phyloP scores from a whole-genome alignment of 768 basidiomycete genomes.

The Kwoniella newhampshirensis region DNA sequence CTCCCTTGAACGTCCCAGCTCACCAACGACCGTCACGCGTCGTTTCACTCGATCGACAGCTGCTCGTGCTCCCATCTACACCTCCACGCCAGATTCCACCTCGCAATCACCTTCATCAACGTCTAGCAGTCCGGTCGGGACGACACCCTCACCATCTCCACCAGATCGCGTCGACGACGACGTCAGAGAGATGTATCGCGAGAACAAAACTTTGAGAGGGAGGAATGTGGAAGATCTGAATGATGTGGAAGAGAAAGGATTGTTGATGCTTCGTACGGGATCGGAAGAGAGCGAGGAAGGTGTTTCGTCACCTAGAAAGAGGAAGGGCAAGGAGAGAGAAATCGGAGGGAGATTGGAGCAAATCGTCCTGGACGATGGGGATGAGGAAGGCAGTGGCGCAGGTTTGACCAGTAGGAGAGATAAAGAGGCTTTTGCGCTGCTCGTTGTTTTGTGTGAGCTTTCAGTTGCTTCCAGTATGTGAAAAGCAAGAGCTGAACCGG shows the following conservation, averaged over 20 bases:
- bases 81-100: not conserved
- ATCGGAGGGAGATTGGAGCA: conserved; percentile 21
- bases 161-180: not conserved
- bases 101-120: conserved; percentile 5
- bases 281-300: conserved; percentile 13
- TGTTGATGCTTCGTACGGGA: conserved; percentile 22
- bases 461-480: conserved; percentile 3
- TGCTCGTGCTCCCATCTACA: too few relatives aligned
- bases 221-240: conserved; percentile 42
- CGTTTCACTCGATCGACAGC: conserved; percentile 13
- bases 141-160: not conserved
- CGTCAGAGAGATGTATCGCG: conserved; percentile 19
- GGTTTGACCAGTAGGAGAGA: conserved; percentile 67
- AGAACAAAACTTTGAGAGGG: conserved; percentile 31
- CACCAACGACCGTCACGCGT: conserved; percentile 1
- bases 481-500: conserved; percentile 18
- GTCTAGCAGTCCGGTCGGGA: not conserved
- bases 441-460: conserved; percentile 79
- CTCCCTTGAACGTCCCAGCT: not conserved
- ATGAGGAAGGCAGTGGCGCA: conserved; percentile 27
- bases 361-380: conserved; percentile 1
- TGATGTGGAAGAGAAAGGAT: conserved; percentile 46
- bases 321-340: conserved; percentile 20
- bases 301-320: conserved; percentile 2
- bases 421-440: conserved; percentile 75